A percentile compares a stretch with the other conserved stretches of the same genome.
These are phyloP conservation scores for Colletotrichum sp. DNA, from an alignment of 2,329 filamentous ascomycete species.

Conservation along the genomic window DNA sequence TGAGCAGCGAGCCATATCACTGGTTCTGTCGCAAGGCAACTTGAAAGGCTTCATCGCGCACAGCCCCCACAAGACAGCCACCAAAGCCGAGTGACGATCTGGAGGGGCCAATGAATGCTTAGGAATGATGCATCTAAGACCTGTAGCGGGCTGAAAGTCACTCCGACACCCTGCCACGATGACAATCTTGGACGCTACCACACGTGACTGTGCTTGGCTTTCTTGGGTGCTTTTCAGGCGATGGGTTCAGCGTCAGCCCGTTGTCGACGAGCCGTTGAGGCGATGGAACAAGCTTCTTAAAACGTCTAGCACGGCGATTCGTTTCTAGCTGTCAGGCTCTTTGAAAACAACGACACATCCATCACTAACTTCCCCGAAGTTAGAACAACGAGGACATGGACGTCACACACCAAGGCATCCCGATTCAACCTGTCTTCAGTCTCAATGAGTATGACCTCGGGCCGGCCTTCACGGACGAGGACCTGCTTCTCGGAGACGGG, in stretches of 20 bases:
- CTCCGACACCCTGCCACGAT: slow-evolving; percentile 29
- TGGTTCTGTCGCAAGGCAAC: neutral
- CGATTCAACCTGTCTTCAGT: slow-evolving; percentile 34
- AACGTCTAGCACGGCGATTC: neutral
- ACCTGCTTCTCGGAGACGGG: slow-evolving; percentile 23
- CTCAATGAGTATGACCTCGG: slow-evolving; percentile 41
- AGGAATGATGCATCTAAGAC: neutral
- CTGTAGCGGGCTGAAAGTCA: slow-evolving; percentile 32
- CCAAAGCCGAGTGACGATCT: neutral
- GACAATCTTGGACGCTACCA: neutral
- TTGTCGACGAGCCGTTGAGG: neutral
- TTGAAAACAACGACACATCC: neutral
- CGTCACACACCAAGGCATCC: neutral
- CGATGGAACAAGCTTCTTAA: neutral
- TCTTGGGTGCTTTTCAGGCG: neutral
- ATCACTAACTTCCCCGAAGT: neutral
- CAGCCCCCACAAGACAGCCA: neutral
- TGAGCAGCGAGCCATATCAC: neutral
- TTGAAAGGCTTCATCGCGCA: neutral
- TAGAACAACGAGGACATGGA: neutral
- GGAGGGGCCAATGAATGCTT: neutral
- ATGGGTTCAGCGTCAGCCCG: neutral
- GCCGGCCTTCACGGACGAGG: slow-evolving; percentile 37
- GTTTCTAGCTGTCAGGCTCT: neutral
- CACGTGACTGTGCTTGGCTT: slow-evolving; percentile 2